Conservation (phyloP, 768 basidiomycete species). For the Leccinum disarticulatum region DNA sequence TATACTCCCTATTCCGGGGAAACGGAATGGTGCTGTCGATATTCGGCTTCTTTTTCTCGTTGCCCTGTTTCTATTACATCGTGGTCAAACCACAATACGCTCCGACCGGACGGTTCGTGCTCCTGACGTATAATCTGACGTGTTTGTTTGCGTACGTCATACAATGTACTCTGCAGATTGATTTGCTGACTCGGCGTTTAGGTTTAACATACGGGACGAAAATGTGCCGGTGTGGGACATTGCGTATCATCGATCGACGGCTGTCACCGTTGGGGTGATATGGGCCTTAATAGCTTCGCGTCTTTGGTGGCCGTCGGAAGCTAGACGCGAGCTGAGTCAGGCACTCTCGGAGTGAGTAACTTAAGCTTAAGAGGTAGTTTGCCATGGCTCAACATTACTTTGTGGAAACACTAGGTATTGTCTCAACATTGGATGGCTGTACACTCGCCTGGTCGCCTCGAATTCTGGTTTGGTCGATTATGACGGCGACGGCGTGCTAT, state of each 20-base stretch:
- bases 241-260: slow-evolving; percentile 72
- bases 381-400: background rate
- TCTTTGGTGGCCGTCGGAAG: slow-evolving; percentile 96
- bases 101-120: slow-evolving; percentile 74
- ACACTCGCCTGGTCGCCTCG: slow-evolving; percentile 85
- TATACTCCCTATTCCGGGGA: slow-evolving; percentile 76
- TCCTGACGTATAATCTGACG: slow-evolving; percentile 88
- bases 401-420: slow-evolving; percentile 65
- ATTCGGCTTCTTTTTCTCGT: slow-evolving; percentile 85
- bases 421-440: slow-evolving; percentile 91
- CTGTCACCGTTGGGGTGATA: slow-evolving; percentile 83
- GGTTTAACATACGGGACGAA: slow-evolving; percentile 75
- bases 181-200: slow-evolving; percentile 26
- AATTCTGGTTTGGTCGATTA: slow-evolving; percentile 72
- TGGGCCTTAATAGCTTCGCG: slow-evolving; percentile 89
- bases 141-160: slow-evolving; percentile 61
- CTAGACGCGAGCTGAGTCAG: slow-evolving; percentile 80
- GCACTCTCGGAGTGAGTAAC: slow-evolving; percentile 80
- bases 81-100: slow-evolving; percentile 76
- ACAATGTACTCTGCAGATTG: background rate
- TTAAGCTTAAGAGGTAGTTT: background rate
- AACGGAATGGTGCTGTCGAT: slow-evolving; percentile 71
- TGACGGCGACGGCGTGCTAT: slow-evolving; percentile 18
- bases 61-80: slow-evolving; percentile 93
- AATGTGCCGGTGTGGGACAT: slow-evolving; percentile 64